A percentile compares a stretch with the other conserved stretches of the same genome.
These are phyloP conservation scores for Teratosphaeriaceae sp. DNA, from an alignment of 2,329 filamentous ascomycete genomes.

Conservation along the genomic window DNA sequence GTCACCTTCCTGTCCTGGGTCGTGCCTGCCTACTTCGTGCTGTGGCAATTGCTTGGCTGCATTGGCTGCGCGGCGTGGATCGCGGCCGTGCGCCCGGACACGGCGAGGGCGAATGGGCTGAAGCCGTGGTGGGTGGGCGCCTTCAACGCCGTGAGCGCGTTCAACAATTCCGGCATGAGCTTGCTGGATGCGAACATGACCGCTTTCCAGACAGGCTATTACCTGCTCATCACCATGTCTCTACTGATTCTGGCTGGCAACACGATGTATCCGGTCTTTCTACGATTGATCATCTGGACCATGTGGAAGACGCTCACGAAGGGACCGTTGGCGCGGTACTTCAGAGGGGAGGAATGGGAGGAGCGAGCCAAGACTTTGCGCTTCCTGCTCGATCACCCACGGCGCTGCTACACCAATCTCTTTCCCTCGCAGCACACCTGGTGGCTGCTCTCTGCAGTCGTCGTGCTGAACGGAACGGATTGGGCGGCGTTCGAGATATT, in stretches of 20 bases:
- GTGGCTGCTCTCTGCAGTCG: slow-evolving; percentile 47
- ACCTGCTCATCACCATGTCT: slow-evolving; percentile 42
- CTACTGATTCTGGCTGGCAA: slow-evolving; percentile 48
- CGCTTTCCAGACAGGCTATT: slow-evolving; percentile 47
- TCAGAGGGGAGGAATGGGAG: slow-evolving; percentile 24
- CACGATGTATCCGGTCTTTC: slow-evolving; percentile 52
- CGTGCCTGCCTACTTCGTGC: slow-evolving; percentile 54
- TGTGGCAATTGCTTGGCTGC: slow-evolving; percentile 54
- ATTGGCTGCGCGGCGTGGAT: slow-evolving; percentile 59
- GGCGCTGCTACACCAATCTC: slow-evolving; percentile 56
- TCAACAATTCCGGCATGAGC: slow-evolving; percentile 67
- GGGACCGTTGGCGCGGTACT: slow-evolving; percentile 17
- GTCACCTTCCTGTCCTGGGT: slow-evolving; percentile 52
- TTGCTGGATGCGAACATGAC: slow-evolving; percentile 61
- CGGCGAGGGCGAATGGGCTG: slow-evolving; percentile 49
- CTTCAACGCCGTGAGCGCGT: slow-evolving; percentile 62
- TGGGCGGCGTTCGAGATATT: slow-evolving; percentile 47
- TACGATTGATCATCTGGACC: slow-evolving; percentile 53
- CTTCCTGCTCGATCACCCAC: slow-evolving; percentile 57
- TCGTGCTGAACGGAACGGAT: slow-evolving; percentile 50
- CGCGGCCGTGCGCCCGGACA: slow-evolving; percentile 43
- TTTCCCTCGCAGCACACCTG: slow-evolving; percentile 56
- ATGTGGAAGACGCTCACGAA: slow-evolving; percentile 44
- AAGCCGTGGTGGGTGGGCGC: slow-evolving; percentile 63
- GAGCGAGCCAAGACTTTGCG: slow-evolving; percentile 40